Evolutionary conservation across 495 filamentous ascomycete species (phyloP).

Genomic region (Cetradonia linearis): DNA sequence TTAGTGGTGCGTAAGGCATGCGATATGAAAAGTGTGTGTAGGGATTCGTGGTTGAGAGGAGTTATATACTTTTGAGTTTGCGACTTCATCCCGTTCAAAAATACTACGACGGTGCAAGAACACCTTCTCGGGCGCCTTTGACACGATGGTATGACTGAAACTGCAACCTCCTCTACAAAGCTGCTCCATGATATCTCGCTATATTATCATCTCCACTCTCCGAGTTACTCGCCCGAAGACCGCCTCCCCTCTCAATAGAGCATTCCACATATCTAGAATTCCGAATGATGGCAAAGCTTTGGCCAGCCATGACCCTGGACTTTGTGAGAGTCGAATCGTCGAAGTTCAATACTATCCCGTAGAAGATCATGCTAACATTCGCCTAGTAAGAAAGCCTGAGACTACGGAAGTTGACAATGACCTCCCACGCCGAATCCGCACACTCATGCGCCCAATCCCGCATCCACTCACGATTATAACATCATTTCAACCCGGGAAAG

Average conservation of each 20-base stretch:
- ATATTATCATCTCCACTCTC: not conserved
- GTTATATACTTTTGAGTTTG: not conserved
- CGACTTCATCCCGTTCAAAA: not conserved
- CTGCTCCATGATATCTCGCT: slow-evolving; percentile 5
- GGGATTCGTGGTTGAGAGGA: too few relatives aligned
- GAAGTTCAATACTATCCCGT: not conserved
- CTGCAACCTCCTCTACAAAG: not conserved
- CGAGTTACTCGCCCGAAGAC: not conserved
- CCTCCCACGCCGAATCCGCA: not conserved
- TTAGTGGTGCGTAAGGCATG: not conserved
- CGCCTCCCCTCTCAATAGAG: not conserved
- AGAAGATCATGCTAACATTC: not conserved
- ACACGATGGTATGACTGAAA: not conserved
- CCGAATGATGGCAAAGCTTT: not conserved
- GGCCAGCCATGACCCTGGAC: not conserved
- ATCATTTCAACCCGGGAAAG: not conserved
- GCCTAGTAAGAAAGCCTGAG: not conserved
- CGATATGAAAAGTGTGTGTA: not conserved
- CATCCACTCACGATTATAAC: slow-evolving; percentile 15
- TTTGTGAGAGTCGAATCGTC: not conserved
- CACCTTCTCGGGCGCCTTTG: not conserved
- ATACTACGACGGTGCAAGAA: not conserved
- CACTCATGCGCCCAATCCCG: slow-evolving; percentile 11
- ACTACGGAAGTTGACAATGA: not conserved
- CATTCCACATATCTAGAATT: not conserved